Evolutionary conservation across 2,329 filamentous ascomycete genomes (phyloP).

Genomic region (Shiraia sp.): DNA sequence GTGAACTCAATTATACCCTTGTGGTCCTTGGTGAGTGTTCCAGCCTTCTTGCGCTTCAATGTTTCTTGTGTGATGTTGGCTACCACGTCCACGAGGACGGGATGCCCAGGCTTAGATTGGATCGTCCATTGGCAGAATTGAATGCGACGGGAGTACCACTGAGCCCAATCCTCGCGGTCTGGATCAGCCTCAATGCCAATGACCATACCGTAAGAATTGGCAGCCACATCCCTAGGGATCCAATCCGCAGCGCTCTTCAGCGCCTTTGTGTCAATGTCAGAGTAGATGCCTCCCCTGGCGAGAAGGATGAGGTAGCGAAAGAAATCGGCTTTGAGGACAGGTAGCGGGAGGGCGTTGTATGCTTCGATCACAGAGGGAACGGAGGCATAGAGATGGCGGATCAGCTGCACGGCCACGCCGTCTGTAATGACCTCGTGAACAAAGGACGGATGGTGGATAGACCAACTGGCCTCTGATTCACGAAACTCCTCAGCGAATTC

Average conservation of each 20-base stretch:
- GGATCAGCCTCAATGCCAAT: slow-evolving; percentile 97
- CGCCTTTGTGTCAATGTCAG: slow-evolving; percentile 81
- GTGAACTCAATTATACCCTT: slow-evolving; percentile 91
- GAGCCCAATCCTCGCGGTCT: slow-evolving; percentile 85
- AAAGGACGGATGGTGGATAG: slow-evolving; percentile 82
- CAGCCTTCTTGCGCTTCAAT: slow-evolving; percentile 70
- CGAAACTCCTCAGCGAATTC: slow-evolving; percentile 77
- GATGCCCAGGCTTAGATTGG: slow-evolving; percentile 91
- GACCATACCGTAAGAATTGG: slow-evolving; percentile 79
- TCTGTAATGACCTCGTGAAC: slow-evolving; percentile 98
- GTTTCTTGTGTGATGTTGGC: slow-evolving; percentile 83
- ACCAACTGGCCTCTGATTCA: slow-evolving; percentile 87
- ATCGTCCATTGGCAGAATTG: slow-evolving; percentile 99
- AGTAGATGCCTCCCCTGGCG: slow-evolving; percentile 79
- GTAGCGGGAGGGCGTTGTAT: slow-evolving; percentile 53
- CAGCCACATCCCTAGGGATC: slow-evolving; percentile 79
- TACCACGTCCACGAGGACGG: slow-evolving; percentile 85
- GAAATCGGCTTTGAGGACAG: slow-evolving; percentile 66
- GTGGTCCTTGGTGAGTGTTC: slow-evolving; percentile 66
- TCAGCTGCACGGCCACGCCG: slow-evolving; percentile 75
- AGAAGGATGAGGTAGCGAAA: slow-evolving; percentile 73
- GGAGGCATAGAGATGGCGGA: slow-evolving; percentile 84
- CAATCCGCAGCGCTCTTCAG: slow-evolving; percentile 83
- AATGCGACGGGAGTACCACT: slow-evolving; percentile 95
- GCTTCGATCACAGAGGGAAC: slow-evolving; percentile 55